A percentile compares a stretch with the other conserved stretches of the same genome.
phyloP scores from a whole-genome alignment of 2,329 filamentous ascomycete genomes.

The Sporothrix protearum region DNA sequence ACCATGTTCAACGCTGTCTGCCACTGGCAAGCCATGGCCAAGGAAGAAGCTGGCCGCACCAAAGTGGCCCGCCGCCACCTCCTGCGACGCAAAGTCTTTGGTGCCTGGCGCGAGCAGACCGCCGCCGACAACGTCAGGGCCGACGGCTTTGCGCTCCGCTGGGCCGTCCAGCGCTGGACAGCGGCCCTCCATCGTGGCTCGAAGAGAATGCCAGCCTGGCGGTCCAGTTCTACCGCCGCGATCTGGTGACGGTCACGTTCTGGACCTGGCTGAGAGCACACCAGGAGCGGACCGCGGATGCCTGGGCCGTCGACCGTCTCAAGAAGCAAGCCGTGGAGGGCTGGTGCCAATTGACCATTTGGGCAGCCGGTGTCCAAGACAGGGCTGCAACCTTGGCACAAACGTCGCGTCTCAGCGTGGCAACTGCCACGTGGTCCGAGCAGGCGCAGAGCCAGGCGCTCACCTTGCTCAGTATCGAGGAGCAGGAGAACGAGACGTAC shows the following conservation, averaged over 20 bases:
- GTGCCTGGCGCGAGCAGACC: slow-evolving; percentile 65
- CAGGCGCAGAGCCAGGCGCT: slow-evolving; percentile 15
- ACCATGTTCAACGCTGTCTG: slow-evolving; percentile 62
- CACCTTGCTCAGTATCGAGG: slow-evolving; percentile 20
- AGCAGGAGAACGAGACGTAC: slow-evolving; percentile 22
- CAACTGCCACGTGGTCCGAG: slow-evolving; percentile 22
- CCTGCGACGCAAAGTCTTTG: slow-evolving; percentile 64
- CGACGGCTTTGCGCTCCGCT: slow-evolving; percentile 35
- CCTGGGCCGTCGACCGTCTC: slow-evolving; percentile 23
- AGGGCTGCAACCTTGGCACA: slow-evolving; percentile 26
- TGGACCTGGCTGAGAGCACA: slow-evolving; percentile 35
- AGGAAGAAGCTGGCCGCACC: slow-evolving; percentile 63
- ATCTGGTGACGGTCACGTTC: slow-evolving; percentile 33
- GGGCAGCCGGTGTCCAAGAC: slow-evolving; percentile 17
- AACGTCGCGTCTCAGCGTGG: slow-evolving; percentile 27
- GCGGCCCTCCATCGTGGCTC: slow-evolving; percentile 29
- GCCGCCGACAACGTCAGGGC: slow-evolving; percentile 55
- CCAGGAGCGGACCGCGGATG: slow-evolving; percentile 31
- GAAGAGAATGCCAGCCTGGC: slow-evolving; percentile 31
- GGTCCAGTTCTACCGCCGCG: slow-evolving; percentile 33
- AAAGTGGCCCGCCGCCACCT: slow-evolving; percentile 67
- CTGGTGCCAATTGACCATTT: slow-evolving; percentile 29
- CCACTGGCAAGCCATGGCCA: slow-evolving; percentile 65
- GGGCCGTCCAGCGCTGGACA: slow-evolving; percentile 34
- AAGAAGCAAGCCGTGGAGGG: slow-evolving; percentile 19